Evolutionary conservation across 805 yeast genomes (phyloP), one percentile per base, ranked within the genome.

Genomic region (Saturnispora dispora): DNA sequence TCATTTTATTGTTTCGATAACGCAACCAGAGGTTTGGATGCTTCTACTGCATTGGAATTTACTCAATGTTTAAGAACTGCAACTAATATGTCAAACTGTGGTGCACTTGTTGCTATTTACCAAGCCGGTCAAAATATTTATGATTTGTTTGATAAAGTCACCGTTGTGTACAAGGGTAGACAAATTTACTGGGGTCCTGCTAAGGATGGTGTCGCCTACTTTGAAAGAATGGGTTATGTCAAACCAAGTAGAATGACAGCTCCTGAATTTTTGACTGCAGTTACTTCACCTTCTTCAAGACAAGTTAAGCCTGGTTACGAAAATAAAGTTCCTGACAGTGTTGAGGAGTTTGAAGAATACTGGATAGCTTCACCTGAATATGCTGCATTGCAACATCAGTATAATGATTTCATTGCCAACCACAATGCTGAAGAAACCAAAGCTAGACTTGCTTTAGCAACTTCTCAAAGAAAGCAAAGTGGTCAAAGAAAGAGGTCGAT

Each of bases 221-320:
- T 82, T 58, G 63, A 73, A 55, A 69, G 70, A 17, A 81, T 82
- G 86, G 87, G 87, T 50, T 82, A 73, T 69, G 67, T 70, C 25
- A 79, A 83, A 63, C 85, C 85, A 48, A 71, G 72, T 52, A 78
- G 86, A 73, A 82, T 78, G 77, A 78, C 85, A 11, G 79, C 86
- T 30, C 82, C 86, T 10, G 87, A 82, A 64, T 82, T 72, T 60
- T 75, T 82, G 61, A 82, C 86, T 23, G 79, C 86, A 9, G 77
- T 81, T 52, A 82, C 87, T 15, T 82, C 81, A 60, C 85, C 82
- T 35, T 77, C 74, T 35, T 83, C 81, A 55, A 74, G 85, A 69
- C 61, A 68, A 32, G 57, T 68, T 42, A 68, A 64, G 55, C 73
- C 74, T 15, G 86, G 85, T 17, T 79, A 57, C 57, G 84, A 79